Evolutionary conservation across 2,329 filamentous ascomycete species (phyloP), one percentile per base, ranked within the genome.

Genomic region (Calonectria naviculata): DNA sequence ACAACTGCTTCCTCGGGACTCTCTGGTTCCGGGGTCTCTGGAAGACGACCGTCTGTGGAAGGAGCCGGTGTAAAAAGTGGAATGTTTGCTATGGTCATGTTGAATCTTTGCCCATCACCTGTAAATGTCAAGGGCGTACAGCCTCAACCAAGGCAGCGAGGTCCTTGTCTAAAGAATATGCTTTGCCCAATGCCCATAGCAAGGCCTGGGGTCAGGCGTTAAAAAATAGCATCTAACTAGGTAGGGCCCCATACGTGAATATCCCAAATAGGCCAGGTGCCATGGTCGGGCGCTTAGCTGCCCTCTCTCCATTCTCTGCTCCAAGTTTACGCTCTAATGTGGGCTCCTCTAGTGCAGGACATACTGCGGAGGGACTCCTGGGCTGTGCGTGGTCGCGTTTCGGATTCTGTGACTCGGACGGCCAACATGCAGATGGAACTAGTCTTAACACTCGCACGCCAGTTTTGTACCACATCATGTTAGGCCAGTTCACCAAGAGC

Each of bases 371-470:
- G 56, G 56, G 17, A 13, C 47, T n/a, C 29, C 38, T 24, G 24
- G 24, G 49, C 63, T 34, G 29, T 31, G 21, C 49, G n/a, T 38
- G 67, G 71, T 62, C 31, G n/a, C n/a, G 74, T 76, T 76, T 78
- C 74, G 68, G 54, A 52, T 68, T 68, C 56, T 21, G 42, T 69
- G 13, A 49, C 64, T 31, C 41, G 42, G 36, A 36, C 41, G 2
- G 9, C 73, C 75, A 76, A 74, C 74, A 38, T 76, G 73, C 75
- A 74, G 63, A 70, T 36, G 47, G 60, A 64, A 61, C 17, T 28
- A 38, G 26, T 29, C 52, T 66, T 76, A 77, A 77, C 75, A 74
- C 26, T 29, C 10, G 1, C 29, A 15, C 67, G 49, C 31, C 49
- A 44, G 49, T 46, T 78, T 72, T 69, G 13, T 29, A 54, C n/a